A percentile compares a stretch with the other conserved stretches of the same genome.
Conservation (phyloP, 441 rosid genomes). For the Aleurites moluccanus region DNA sequence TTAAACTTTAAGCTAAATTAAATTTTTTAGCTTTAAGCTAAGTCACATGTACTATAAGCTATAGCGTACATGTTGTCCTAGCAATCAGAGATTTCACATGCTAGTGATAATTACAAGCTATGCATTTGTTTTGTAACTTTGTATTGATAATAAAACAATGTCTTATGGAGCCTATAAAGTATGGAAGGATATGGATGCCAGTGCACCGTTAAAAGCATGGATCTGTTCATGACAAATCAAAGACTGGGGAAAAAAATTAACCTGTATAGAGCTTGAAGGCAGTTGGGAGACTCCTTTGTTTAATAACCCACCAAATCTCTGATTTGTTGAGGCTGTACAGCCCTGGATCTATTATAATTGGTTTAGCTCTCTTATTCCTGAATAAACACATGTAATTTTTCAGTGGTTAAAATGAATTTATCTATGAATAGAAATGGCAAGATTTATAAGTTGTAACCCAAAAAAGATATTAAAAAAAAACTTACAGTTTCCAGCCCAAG, state of each 20-base stretch:
- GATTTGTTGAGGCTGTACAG: conserved; percentile 71
- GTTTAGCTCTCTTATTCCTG: conserved; percentile 87
- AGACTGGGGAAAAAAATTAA: conserved; percentile 18
- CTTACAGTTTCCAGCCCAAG: conserved; percentile 91
- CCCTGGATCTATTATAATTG: conserved; percentile 85
- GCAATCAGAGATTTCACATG: conserved; percentile 32
- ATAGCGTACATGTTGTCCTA: conserved; percentile 12
- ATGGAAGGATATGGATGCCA: too few relatives aligned
- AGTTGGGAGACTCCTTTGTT: conserved; percentile 75
- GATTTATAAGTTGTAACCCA: not conserved
- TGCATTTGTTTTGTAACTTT: not conserved
- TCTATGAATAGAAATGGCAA: not conserved
- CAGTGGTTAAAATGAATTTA: not conserved
- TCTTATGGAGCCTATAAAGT: too few relatives aligned
- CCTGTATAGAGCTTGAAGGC: conserved; percentile 95
- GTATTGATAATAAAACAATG: not conserved
- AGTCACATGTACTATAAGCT: conserved; percentile 15
- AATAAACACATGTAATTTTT: not conserved
- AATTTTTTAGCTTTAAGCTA: not conserved
- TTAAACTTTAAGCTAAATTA: not conserved
- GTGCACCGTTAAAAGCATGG: too few relatives aligned
- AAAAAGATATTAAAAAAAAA: not conserved
- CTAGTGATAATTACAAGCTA: conserved; percentile 10
- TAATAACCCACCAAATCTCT: conserved; percentile 76
- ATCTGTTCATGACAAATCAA: not conserved